These are phyloP conservation scores for Debaryomyces castellii DNA, from an alignment of 805 yeast species.

Conservation along the genomic window DNA sequence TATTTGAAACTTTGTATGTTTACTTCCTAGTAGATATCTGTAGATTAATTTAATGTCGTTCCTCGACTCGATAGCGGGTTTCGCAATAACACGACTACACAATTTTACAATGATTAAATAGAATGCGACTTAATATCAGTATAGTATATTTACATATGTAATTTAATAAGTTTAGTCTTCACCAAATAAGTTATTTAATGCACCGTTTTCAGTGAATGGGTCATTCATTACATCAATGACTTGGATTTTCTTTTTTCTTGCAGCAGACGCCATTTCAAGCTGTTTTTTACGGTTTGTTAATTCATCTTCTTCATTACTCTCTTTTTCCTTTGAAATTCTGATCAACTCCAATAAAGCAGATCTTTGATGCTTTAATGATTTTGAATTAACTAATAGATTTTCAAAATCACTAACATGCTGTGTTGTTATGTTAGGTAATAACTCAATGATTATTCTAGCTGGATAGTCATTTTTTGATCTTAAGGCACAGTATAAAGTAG, in stretches of 20 bases:
- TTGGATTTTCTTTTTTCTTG: conserved; percentile 46
- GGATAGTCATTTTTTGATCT: conserved; percentile 70
- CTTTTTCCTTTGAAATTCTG: conserved; percentile 53
- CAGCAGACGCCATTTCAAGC: conserved; percentile 46
- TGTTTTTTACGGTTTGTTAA: conserved; percentile 53
- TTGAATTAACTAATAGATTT: conserved; percentile 58
- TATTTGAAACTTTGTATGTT: not conserved
- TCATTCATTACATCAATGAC: conserved; percentile 61
- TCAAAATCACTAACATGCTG: conserved; percentile 66
- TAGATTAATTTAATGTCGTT: not conserved
- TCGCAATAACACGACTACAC: conserved; percentile 1
- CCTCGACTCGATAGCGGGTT: not conserved
- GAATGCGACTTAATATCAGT: not conserved
- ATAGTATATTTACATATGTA: not conserved
- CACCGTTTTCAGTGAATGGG: conserved; percentile 70
- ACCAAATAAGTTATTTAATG: conserved; percentile 58
- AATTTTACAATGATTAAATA: not conserved
- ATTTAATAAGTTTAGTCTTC: conserved; percentile 24
- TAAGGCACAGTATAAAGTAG: conserved; percentile 73
- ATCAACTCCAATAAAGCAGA: conserved; percentile 75
- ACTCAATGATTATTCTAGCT: conserved; percentile 53
- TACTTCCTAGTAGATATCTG: not conserved
- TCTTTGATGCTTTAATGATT: conserved; percentile 75
- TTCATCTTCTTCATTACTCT: conserved; percentile 21
- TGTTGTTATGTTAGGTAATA: conserved; percentile 54